Base-by-base conservation (phyloP, 1,139 yeast genomes). In the Meyerozyma guilliermondii region DNA sequence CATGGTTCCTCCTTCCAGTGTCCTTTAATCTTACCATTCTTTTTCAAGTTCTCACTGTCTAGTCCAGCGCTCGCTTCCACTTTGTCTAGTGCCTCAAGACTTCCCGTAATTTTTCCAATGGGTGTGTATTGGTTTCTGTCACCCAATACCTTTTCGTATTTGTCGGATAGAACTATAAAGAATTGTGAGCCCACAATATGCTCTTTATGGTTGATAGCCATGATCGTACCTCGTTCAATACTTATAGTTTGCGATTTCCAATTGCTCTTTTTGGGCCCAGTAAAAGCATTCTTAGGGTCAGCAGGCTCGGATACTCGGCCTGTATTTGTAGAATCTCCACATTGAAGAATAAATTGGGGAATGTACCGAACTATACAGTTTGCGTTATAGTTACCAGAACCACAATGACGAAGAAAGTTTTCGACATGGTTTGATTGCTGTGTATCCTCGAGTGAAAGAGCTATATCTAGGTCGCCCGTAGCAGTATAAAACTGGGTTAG, bases 251-350 rank as follows among this genome's bases (percentile, higher is more conserved):
- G 24, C n/a, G 36, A 13, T 33, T 20, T 33, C 36, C 36, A 33
- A 17, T 10, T 33, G 14, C n/a, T 7, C 10, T 33, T n/a, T 13
- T 33, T 33, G 23, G 20, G 23, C 8, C 20, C 38, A 16, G 45
- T 41, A 5, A 39, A 41, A 4, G 41, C 43, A 24, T 38, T 17
- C 3, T 23, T 34, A 10, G 39, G 11, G 23, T 44, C 44, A 3
- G 50, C 52, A 2, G 42, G 35, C 18, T 31, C 18, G 4, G 33
- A 37, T 22, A n/a, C 16, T 11, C 71, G 74, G 0, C 79, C 78
- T 1, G 72, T 66, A 27, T 74, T 74, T 2, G 76, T 64, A 0
- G 78, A 74, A 50, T 76, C 80, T 1, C 80, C 80, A 50, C 73
- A 67, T 45, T 76, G 80, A 2, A 69, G 65, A 49, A 75, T 73